phyloP scores from a whole-genome alignment of 1,284 basidiomycete genomes.

The Marasmius oreades region DNA sequence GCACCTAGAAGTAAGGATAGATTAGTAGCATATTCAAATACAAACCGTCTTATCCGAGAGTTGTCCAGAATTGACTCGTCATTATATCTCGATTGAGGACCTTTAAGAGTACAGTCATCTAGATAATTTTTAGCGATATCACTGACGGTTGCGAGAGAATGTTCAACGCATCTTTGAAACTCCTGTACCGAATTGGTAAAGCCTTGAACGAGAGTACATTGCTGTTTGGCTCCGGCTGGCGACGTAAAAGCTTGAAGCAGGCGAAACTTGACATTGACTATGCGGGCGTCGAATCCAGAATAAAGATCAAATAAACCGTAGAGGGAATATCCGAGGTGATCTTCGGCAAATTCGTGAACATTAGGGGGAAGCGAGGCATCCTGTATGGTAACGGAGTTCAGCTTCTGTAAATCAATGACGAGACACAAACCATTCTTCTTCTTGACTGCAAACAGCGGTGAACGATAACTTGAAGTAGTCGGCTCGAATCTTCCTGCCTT shows the following conservation, averaged over 20 bases:
- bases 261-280: background rate
- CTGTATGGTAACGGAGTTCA: no score
- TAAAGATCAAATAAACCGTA: slow-evolving; percentile 17
- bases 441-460: slow-evolving; percentile 26
- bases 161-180: slow-evolving; percentile 22
- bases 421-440: slow-evolving; percentile 28
- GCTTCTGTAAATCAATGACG: no score
- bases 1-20: slow-evolving; percentile 21
- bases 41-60: slow-evolving; percentile 18
- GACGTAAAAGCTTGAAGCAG: slow-evolving; percentile 4
- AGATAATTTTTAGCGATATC: slow-evolving; percentile 7
- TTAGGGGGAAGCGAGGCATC: slow-evolving; percentile 26
- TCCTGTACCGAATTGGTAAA: slow-evolving; percentile 26
- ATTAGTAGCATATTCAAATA: slow-evolving; percentile 21
- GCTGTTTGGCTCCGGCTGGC: slow-evolving; percentile 16
- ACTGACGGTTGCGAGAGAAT: slow-evolving; percentile 19
- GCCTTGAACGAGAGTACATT: slow-evolving; percentile 24
- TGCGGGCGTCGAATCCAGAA: slow-evolving; percentile 12
- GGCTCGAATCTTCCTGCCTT: slow-evolving; percentile 27
- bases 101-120: slow-evolving; percentile 27
- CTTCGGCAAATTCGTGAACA: slow-evolving; percentile 29
- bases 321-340: slow-evolving; percentile 23
- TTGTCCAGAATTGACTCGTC: slow-evolving; percentile 12
- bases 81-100: slow-evolving; percentile 21
- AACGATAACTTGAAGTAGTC: slow-evolving; percentile 27